These are phyloP conservation scores for Hypoxylon fuscum DNA, from an alignment of 495 filamentous ascomycete genomes.

Conservation along the genomic window DNA sequence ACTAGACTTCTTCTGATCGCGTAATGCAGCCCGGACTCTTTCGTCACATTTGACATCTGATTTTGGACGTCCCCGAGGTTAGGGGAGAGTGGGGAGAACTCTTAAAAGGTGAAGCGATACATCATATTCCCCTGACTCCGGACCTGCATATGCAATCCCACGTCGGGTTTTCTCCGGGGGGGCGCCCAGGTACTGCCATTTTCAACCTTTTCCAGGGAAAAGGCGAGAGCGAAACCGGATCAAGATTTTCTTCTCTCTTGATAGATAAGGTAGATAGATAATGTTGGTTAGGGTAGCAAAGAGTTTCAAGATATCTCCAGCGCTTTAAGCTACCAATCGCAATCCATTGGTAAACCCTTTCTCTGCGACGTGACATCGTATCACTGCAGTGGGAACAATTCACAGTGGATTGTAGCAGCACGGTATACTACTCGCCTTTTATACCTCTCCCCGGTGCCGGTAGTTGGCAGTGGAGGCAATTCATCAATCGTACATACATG, in stretches of 20 bases:
- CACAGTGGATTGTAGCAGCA: conserved; percentile 20
- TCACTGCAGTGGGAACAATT: conserved; percentile 11
- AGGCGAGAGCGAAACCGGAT: conserved; percentile 28
- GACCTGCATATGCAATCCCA: conserved; percentile 43
- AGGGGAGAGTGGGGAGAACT: conserved; percentile 26
- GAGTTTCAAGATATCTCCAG: conserved; percentile 24
- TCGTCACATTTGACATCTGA: conserved; percentile 37
- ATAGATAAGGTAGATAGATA: conserved; percentile 11
- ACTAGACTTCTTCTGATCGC: conserved; percentile 31
- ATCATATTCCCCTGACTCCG: conserved; percentile 36
- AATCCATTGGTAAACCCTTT: conserved; percentile 10
- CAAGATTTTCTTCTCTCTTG: neutral
- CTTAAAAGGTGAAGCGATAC: conserved; percentile 33
- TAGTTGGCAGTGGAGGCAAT: conserved; percentile 16
- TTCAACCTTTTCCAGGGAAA: conserved; percentile 2
- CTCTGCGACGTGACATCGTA: conserved; percentile 10
- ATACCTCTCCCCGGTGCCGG: conserved; percentile 9
- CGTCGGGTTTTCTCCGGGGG: conserved; percentile 27
- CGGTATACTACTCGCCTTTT: conserved; percentile 8
- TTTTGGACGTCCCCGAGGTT: conserved; percentile 29
- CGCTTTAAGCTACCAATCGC: conserved; percentile 25
- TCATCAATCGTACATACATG: conserved; percentile 19
- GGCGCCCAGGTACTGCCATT: conserved; percentile 13
- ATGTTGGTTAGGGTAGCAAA: conserved; percentile 7
- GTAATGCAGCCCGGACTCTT: conserved; percentile 27